phyloP scores from a whole-genome alignment of 2,329 filamentous ascomycete genomes.

The Herpotrichia juniperi region DNA sequence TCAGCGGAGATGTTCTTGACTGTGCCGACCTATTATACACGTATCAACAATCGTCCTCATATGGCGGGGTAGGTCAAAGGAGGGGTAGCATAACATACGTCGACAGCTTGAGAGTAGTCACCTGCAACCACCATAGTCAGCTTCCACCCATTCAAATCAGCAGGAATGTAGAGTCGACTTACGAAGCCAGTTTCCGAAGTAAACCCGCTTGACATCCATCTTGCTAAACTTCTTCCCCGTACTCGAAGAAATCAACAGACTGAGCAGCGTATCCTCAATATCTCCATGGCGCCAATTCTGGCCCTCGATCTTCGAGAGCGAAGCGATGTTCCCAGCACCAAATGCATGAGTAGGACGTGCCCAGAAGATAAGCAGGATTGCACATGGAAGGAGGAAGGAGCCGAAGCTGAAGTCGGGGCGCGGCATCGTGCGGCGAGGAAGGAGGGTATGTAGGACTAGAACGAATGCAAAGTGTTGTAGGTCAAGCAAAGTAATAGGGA shows the following conservation, averaged over 20 bases:
- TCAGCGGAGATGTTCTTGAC: slow-evolving; percentile 90
- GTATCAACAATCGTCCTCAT: slow-evolving; percentile 3
- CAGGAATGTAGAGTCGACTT: slow-evolving; percentile 3
- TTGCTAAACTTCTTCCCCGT: slow-evolving; percentile 85
- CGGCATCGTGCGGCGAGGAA: slow-evolving; percentile 19
- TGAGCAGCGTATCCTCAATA: slow-evolving; percentile 88
- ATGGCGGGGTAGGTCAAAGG: neutral
- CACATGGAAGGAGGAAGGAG: slow-evolving; percentile 46
- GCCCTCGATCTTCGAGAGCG: slow-evolving; percentile 79
- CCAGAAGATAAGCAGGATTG: slow-evolving; percentile 66
- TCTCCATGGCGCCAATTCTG: slow-evolving; percentile 75
- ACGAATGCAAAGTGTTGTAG: slow-evolving; percentile 1
- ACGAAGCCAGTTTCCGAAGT: slow-evolving; percentile 94
- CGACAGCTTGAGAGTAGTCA: slow-evolving; percentile 93
- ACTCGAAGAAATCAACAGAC: slow-evolving; percentile 68
- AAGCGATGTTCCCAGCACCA: slow-evolving; percentile 87
- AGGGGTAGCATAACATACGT: slow-evolving; percentile 53
- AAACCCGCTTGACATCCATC: slow-evolving; percentile 84
- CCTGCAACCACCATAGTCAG: slow-evolving; percentile 65
- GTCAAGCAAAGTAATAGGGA: neutral
- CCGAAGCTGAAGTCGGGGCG: slow-evolving; percentile 31
- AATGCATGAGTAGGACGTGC: slow-evolving; percentile 76
- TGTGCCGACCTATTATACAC: slow-evolving; percentile 65
- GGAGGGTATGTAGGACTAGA: no score
- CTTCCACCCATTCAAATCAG: neutral